A percentile compares a stretch with the other conserved stretches of the same genome.
Conservation (phyloP, 2,329 filamentous ascomycete genomes). For the Curvularia verruculosa region DNA sequence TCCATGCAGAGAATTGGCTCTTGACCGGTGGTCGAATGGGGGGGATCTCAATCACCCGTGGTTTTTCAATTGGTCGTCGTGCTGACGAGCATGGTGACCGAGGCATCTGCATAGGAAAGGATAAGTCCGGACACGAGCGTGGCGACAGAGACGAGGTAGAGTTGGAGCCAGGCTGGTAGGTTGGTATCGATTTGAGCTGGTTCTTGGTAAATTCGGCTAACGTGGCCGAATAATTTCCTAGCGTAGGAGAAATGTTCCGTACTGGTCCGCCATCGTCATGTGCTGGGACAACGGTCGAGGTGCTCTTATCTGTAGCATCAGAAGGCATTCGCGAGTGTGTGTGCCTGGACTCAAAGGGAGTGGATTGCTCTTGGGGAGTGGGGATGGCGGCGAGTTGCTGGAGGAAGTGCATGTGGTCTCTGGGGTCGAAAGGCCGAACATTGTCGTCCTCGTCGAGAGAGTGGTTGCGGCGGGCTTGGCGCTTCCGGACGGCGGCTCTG, state of each 20-base stretch:
- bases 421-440: slow-evolving; percentile 33
- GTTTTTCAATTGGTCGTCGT: slow-evolving; percentile 29
- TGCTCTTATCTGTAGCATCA: slow-evolving; percentile 39
- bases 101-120: slow-evolving; percentile 26
- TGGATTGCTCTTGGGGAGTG: slow-evolving; percentile 18
- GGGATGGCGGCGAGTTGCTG: slow-evolving; percentile 17
- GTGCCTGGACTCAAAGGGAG: slow-evolving; percentile 15
- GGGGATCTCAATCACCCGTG: slow-evolving; percentile 38
- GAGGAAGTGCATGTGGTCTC: slow-evolving; percentile 43
- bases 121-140: slow-evolving; percentile 42
- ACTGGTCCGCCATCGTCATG: slow-evolving; percentile 13
- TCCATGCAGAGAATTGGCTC: slow-evolving; percentile 48
- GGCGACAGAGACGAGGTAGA: slow-evolving; percentile 34
- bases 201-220: slow-evolving; percentile 46
- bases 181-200: slow-evolving; percentile 44
- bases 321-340: slow-evolving; percentile 38
- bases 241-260: slow-evolving; percentile 13
- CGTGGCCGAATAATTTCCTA: slow-evolving; percentile 46
- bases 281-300: slow-evolving; percentile 35
- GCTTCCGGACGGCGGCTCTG: slow-evolving; percentile 42
- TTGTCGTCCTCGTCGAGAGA: slow-evolving; percentile 25
- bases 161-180: slow-evolving; percentile 29
- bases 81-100: slow-evolving; percentile 27
- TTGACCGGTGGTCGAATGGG: slow-evolving; percentile 40
- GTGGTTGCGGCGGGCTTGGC: slow-evolving; percentile 34